Base-by-base conservation (phyloP, 2,329 filamentous ascomycete genomes). In the Aspergillus latus region DNA sequence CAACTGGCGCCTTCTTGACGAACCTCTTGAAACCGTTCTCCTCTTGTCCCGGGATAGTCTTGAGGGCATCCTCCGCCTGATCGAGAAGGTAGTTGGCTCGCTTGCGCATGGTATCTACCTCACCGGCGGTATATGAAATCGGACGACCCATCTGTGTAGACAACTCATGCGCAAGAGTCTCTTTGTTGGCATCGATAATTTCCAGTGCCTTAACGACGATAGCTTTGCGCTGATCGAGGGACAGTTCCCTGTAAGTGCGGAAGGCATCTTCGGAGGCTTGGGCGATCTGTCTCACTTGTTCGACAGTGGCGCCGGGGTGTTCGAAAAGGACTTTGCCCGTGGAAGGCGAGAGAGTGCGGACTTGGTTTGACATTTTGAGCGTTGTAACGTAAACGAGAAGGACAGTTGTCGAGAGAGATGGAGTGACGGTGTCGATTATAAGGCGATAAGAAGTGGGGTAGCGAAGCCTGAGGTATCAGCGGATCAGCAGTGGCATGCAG, bases 71-170 rank as follows among this genome's bases (percentile, higher is more conserved):
- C 8, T 88, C 85, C 63, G 88, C 90, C 60, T 95, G 88, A 72
- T 90, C 90, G 63, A 96, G 79, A 43, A 96, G 80, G 69, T 94
- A 93, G 67, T 96, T 87, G 59, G 86, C 88, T 58, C 92, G 85
- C 75, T 88, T 88, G 62, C 92, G 84, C 29, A 91, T 91, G 11
- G 92, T 96, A 21, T 85, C 79, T 63, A 97, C 82, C 76, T 96
- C 92, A 64, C 87, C 90, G 45, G 82, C 86, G 1, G 88, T 88
- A 72, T 92, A 96, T 48, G 88, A 84, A 67, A 96, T 95, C 21
- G 92, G 92, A 28, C 92, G 83, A 37, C 92, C 92, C 91, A 96
- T 96, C 76, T 96, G 92, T 65, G 88, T 84, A 0, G 91, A 96
- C 58, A 96, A 78, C 71, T 96, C 91, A 64, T 84, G 82, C 4